Base-by-base conservation (phyloP, 2,329 filamentous ascomycete species). In the Zymoseptoria brevis region DNA sequence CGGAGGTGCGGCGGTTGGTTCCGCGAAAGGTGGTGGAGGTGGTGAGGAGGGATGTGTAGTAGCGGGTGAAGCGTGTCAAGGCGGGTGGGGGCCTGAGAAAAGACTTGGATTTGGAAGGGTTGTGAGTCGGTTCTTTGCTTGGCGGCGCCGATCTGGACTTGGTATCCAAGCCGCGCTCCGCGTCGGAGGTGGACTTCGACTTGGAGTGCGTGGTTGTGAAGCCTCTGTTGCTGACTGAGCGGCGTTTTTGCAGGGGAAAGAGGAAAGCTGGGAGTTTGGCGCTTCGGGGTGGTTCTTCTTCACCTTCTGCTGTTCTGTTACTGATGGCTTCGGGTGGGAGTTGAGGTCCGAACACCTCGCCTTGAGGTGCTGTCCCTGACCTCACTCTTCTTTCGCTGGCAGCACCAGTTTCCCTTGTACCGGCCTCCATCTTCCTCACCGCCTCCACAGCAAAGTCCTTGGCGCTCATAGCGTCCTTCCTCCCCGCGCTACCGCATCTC, bases 11-110 rank as follows among this genome's bases (percentile, higher is more conserved):
- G 60, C 79, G 75, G 24, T 77, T 77, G 56, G 74, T 71, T 2
- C 75, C 76, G 60, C 75, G 55, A 68, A 69, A 63, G 69, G 75
- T 61, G 71, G 76, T 59, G 70, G 75, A 26, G 64, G 69, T 65
- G 65, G 77, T 72, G 65, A 80, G 77, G 6, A 79, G 67, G 19
- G 71, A 75, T 2, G 72, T 69, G 60, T 80, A 80, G 57, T 79
- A 78, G 51, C 73, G 75, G 26, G 76, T 60, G 21, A 79, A 67
- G 16, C 72, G 73, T 5, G 74, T 71, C 57, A 78, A 75, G 0
- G 71, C 76, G 68, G 76, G 73, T 1, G 75, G 76, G 26, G 70
- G 70, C 53, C 73, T 75, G 55, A 66, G 69, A 8, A 63, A 62
- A 26, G 73, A 58, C 13, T 60, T 55, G 2, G 45, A 60, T 55